Percentiles rank a stretch among this genome's conserved stretches.
These are phyloP conservation scores for Lasiosphaeria ovina DNA, from an alignment of 495 filamentous ascomycete species.

Conservation along the genomic window DNA sequence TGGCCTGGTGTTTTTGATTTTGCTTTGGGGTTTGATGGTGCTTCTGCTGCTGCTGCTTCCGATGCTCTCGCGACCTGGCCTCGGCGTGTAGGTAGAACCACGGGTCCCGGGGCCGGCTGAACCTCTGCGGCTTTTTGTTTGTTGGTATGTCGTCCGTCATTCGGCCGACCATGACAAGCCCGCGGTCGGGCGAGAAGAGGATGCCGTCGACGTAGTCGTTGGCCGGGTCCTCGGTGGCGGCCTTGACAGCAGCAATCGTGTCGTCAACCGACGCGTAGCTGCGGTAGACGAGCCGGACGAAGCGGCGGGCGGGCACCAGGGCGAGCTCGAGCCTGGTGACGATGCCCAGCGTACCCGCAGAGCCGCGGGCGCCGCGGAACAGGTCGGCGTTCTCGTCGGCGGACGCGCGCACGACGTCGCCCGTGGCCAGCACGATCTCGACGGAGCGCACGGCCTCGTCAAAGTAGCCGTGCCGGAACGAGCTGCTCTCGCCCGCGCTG, in stretches of 20 bases:
- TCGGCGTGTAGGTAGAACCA: conserved; percentile 52
- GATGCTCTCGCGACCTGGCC: not conserved
- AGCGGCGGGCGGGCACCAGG: conserved; percentile 49
- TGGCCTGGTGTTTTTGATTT: too few relatives aligned
- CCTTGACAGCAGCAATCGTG: conserved; percentile 10
- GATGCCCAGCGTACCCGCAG: conserved; percentile 58
- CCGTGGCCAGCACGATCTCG: conserved; percentile 58
- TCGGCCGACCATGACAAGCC: conserved; percentile 52
- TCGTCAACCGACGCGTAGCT: conserved; percentile 10
- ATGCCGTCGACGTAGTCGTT: conserved; percentile 51
- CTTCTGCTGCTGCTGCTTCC: not conserved
- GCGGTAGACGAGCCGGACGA: conserved; percentile 53
- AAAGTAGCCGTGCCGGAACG: conserved; percentile 60
- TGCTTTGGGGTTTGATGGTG: too few relatives aligned
- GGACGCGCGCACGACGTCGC: conserved; percentile 43
- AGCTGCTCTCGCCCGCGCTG: conserved; percentile 59
- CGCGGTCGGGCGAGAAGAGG: conserved; percentile 47
- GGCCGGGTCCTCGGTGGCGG: conserved; percentile 13
- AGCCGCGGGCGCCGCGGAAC: conserved; percentile 56
- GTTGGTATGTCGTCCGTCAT: conserved; percentile 38
- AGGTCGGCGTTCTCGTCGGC: conserved; percentile 46
- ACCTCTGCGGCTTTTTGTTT: conserved; percentile 32
- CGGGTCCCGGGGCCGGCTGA: conserved; percentile 43
- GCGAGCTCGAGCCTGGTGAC: conserved; percentile 57
- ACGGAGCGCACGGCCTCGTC: conserved; percentile 54